A percentile compares a stretch with the other conserved stretches of the same genome.
Evolutionary conservation across 1,284 basidiomycete species (phyloP).

Genomic region (Moesziomyces globuligerus): DNA sequence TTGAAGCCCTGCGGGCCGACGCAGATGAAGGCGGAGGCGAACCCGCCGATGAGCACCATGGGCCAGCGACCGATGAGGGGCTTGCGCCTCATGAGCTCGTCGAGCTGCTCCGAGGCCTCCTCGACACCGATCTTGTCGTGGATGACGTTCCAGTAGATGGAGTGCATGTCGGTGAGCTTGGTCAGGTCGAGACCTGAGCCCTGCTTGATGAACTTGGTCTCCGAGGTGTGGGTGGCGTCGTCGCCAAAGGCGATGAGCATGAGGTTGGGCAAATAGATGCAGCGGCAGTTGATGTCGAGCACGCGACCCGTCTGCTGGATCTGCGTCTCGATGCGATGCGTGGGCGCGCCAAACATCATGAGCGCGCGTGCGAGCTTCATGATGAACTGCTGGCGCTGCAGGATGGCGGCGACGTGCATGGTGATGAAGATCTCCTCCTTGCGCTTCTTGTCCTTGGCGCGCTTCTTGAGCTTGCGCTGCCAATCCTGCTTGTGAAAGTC

Average conservation of each 20-base stretch:
- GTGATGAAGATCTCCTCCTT: slow-evolving; percentile 73
- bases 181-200: slow-evolving; percentile 61
- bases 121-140: slow-evolving; percentile 85
- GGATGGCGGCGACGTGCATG: slow-evolving; percentile 85
- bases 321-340: slow-evolving; percentile 85
- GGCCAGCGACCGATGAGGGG: slow-evolving; percentile 68
- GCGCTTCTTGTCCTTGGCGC: slow-evolving; percentile 60
- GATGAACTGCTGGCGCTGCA: slow-evolving; percentile 88
- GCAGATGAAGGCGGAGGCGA: slow-evolving; percentile 81
- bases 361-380: slow-evolving; percentile 86
- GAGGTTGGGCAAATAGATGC: slow-evolving; percentile 86
- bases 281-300: slow-evolving; percentile 83
- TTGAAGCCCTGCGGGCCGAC: slow-evolving; percentile 69
- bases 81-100: slow-evolving; percentile 77
- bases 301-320: slow-evolving; percentile 86
- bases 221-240: slow-evolving; percentile 81
- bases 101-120: slow-evolving; percentile 79
- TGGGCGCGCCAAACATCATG: slow-evolving; percentile 96
- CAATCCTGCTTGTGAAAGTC: slow-evolving; percentile 56
- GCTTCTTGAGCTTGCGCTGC: slow-evolving; percentile 63
- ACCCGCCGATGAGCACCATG: slow-evolving; percentile 79
- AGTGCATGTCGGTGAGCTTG: slow-evolving; percentile 75
- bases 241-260: slow-evolving; percentile 75
- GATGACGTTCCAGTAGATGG: slow-evolving; percentile 86
- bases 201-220: slow-evolving; percentile 74